Percentiles rank a stretch among this genome's conserved stretches.
These are phyloP conservation scores for Aspergillus affinis DNA, from an alignment of 495 filamentous ascomycete species.

Conservation along the genomic window DNA sequence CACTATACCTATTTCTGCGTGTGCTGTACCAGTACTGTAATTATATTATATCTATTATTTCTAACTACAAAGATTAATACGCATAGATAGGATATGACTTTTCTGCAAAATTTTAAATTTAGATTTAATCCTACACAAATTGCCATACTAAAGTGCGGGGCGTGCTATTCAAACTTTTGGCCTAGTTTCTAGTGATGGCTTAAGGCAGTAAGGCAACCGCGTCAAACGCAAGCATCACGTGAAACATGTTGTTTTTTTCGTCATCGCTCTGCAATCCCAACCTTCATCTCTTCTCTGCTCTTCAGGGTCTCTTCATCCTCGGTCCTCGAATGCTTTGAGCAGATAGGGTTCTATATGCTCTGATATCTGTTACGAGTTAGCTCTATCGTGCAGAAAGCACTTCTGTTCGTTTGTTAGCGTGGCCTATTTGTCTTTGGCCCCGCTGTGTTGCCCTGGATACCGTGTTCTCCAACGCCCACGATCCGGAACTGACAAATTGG, in stretches of 20 bases:
- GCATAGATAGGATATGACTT: too few relatives aligned
- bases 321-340: neutral
- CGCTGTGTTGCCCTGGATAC: slow-evolving; percentile 44
- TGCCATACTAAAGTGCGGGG: too few relatives aligned
- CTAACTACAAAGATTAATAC: too few relatives aligned
- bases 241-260: neutral
- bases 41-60: too few relatives aligned
- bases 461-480: slow-evolving; percentile 21
- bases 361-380: neutral
- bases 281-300: neutral
- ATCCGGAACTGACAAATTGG: slow-evolving; percentile 27
- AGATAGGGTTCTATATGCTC: neutral
- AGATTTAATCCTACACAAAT: too few relatives aligned
- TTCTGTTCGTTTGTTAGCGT: neutral
- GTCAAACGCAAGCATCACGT: neutral
- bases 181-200: too few relatives aligned
- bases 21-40: too few relatives aligned
- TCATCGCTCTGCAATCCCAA: neutral
- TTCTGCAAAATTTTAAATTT: too few relatives aligned
- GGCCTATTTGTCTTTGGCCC: slow-evolving; percentile 13
- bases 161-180: too few relatives aligned
- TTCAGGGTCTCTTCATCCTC: neutral
- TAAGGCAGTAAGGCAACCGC: neutral
- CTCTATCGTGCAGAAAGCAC: neutral
- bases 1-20: neutral